Conservation (phyloP, 2,329 filamentous ascomycete genomes). For the Didymella sp. region DNA sequence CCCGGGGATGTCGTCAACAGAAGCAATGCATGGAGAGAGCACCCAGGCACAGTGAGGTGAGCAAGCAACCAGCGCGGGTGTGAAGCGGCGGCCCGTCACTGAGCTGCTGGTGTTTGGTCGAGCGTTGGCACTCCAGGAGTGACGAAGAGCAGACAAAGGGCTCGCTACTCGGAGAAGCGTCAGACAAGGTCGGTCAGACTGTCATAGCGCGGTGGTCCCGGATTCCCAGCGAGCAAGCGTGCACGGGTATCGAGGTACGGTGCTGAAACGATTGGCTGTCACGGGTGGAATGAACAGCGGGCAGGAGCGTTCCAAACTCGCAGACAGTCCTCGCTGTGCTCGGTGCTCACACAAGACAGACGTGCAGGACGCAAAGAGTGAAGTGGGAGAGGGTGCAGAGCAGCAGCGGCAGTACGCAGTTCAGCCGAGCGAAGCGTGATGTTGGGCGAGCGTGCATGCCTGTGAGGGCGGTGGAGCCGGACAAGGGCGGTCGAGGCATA, state of each 20-base stretch:
- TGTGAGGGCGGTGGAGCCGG: conserved; percentile 41
- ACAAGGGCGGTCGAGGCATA: conserved; percentile 47
- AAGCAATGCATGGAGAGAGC: conserved; percentile 51
- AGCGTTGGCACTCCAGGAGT: conserved; percentile 36
- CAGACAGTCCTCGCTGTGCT: conserved; percentile 16
- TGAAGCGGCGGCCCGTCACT: conserved; percentile 33
- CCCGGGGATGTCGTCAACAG: conserved; percentile 43
- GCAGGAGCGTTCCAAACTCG: conserved; percentile 7
- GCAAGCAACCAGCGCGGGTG: conserved; percentile 37
- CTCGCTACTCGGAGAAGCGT: conserved; percentile 42
- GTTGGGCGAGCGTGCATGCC: conserved; percentile 45
- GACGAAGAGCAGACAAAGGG: conserved; percentile 45
- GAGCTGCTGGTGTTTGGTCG: conserved; percentile 35
- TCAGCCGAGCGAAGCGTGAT: conserved; percentile 30
- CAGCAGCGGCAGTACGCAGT: conserved; percentile 12
- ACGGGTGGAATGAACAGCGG: conserved; percentile 43
- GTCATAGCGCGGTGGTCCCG: conserved; percentile 50
- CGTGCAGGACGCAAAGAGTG: conserved; percentile 1
- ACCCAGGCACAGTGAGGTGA: conserved; percentile 44
- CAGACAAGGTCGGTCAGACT: conserved; percentile 48
- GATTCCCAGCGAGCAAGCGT: conserved; percentile 46
- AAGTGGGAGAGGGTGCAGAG: not conserved
- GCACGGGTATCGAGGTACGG: conserved; percentile 48
- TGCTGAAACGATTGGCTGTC: conserved; percentile 52
- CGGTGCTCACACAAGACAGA: conserved; percentile 10